Base-by-base conservation (phyloP, 164 flowering plant species). In the Santalum album region DNA sequence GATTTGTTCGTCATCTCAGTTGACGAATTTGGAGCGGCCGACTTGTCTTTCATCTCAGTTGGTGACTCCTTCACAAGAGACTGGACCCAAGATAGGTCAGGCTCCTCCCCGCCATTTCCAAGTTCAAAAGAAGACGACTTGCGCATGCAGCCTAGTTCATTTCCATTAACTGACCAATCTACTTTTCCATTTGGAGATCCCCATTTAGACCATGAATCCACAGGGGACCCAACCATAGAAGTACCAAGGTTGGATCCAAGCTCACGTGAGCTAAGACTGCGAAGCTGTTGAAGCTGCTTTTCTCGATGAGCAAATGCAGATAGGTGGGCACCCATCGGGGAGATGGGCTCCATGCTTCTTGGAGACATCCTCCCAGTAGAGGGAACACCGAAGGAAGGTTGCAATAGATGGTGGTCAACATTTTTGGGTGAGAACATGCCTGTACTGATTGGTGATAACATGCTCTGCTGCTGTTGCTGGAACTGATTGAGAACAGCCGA, bases 51-150 rank as follows among this genome's bases (percentile, higher is more conserved):
- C 59, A 57, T 54, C 58, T 68, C 75, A 20, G 69, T 66, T 27
- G 73, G 68, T 55, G 73, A 69, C 50, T 69, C 76, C 42, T 65
- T 72, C 17, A 69, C 76, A 18, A 72, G 58, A 18, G 72, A 65
- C 22, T 69, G 76, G 18, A 72, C 73, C 76, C 76, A 72, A 2
- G 76, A 68, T 19, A 72, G 49, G 39, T 72, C 76, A 9, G 76
- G 71, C 49, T 70, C 74, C 54, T 66, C 71, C 14, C 68, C 65
- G 14, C 51, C 56, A 42, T 63, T 59, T 19, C 27, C 39, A 6
- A 42, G 58, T 45, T 64, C 69, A 39, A 61, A 54, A 2, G 65
- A 65, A 19, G 69, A 49, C 18, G 71, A 57, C 15, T 56, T 59
- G 16, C 20, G 22, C 12, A 65, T 15, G 15, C 35, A 5, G 26